Evolutionary conservation across 2,329 filamentous ascomycete genomes (phyloP), one percentile per base, ranked within the genome.

Genomic region (Fusarium sp.): DNA sequence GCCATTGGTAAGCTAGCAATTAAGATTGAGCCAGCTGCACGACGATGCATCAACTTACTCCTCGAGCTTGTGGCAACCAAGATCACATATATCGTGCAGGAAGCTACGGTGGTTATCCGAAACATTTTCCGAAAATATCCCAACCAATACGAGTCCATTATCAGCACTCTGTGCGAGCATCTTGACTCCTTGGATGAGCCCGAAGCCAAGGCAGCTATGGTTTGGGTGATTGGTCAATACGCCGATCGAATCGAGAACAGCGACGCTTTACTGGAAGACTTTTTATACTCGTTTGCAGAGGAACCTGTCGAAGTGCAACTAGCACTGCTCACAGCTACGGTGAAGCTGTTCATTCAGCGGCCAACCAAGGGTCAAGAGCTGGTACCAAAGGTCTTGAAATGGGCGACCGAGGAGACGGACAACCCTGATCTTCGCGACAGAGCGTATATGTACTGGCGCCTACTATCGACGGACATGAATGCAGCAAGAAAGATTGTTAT

Each of bases 91-190:
- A 99, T 99, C 71, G 96, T 99, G 1, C 96, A 99, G 80, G 96
- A 99, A 83, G 96, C 96, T 17, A 99, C 96, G 1, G 96, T 99
- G 7, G 96, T 99, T 25, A 99, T 99, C 76, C 92, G 94, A 71
- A 99, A 99, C 79, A 99, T 99, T 75, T 99, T 99, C 86, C 91
- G 96, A 72, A 98, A 98, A 81, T 99, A 99, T 75, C 96, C 96
- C 10, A 97, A 99, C 77, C 93, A 97, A 78, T 99, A 99, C 80
- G 96, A 99, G 80, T 95, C 92, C 64, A 98, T 99, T 78, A 99
- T 99, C 75, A 91, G 92, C 50, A 96, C 94, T 2, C 85, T 99
- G 0, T 98, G 96, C 80, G 94, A 97, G 77, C 95, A 99, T 74
- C 88, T 99, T 23, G 96, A 99, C 79, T 97, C 94, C 6, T 83